A percentile compares a stretch with the other conserved stretches of the same genome.
Evolutionary conservation across 139 green algal species (phyloP).

Genomic region (Pseudopediastrum boryanum): DNA sequence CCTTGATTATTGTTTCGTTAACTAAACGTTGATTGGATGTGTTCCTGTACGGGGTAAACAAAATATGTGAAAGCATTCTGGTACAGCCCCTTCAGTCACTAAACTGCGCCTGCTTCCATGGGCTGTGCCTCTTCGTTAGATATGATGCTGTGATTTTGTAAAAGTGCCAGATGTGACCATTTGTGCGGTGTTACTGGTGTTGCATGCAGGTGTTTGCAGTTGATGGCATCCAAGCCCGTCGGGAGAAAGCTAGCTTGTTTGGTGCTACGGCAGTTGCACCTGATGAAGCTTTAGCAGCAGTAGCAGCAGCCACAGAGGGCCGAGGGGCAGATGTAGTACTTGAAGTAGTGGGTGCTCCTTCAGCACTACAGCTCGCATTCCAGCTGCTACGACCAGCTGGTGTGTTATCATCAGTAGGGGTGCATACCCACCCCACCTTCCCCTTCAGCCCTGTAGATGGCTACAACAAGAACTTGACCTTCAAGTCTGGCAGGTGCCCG

Average conservation of each 20-base stretch:
- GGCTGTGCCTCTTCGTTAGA: no score
- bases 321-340: constrained; percentile 64
- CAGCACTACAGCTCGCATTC: constrained; percentile 46
- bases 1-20: no score
- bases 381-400: constrained; percentile 64
- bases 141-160: no score
- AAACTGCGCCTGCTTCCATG: no score
- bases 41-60: no score
- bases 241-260: constrained; percentile 53
- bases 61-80: no score
- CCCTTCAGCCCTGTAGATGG: constrained; percentile 58
- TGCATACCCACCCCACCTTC: constrained; percentile 51
- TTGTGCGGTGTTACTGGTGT: no score
- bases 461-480: constrained; percentile 61
- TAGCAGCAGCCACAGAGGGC: constrained; percentile 33
- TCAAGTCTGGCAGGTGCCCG: constrained; percentile 43
- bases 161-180: no score
- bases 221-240: constrained; percentile 62
- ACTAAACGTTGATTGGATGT: no score
- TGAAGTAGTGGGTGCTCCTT: constrained; percentile 49
- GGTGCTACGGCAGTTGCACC: constrained; percentile 49
- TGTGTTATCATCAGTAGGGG: constrained; percentile 48
- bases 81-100: no score
- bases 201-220: constrained; percentile 70
- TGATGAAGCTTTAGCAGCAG: neutral